Evolutionary conservation across 2,329 filamentous ascomycete genomes (phyloP).

Genomic region (Trichoderma sp.): DNA sequence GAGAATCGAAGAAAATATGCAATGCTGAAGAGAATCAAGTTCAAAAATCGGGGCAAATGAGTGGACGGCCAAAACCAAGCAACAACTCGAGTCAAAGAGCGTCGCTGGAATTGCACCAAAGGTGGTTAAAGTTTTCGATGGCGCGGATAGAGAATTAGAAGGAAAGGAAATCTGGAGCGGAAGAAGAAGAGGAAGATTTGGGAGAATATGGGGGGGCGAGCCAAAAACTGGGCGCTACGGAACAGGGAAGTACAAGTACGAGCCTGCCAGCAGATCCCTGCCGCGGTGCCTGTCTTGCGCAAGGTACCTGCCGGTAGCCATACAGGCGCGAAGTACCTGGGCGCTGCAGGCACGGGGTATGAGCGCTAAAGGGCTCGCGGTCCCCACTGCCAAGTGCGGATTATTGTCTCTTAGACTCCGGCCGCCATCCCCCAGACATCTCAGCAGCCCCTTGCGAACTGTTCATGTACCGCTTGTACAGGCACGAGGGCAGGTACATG

Average conservation of each 20-base stretch:
- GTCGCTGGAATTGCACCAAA: slow-evolving; percentile 62
- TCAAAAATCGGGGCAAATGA: slow-evolving; percentile 49
- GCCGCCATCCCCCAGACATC: slow-evolving; percentile 17
- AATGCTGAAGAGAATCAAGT: slow-evolving; percentile 36
- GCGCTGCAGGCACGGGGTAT: slow-evolving; percentile 21
- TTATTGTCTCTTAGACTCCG: slow-evolving; percentile 5
- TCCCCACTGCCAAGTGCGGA: slow-evolving; percentile 19
- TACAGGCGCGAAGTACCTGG: background rate
- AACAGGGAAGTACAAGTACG: slow-evolving; percentile 22
- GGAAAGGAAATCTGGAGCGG: slow-evolving; percentile 14
- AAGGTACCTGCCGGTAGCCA: background rate
- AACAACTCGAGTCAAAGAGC: slow-evolving; percentile 53
- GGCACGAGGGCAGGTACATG: slow-evolving; percentile 16
- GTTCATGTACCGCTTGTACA: background rate
- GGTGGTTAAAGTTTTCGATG: slow-evolving; percentile 30
- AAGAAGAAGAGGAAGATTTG: slow-evolving; percentile 17
- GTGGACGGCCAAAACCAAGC: slow-evolving; percentile 66
- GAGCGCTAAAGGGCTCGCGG: slow-evolving; percentile 15
- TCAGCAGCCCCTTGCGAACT: slow-evolving; percentile 3
- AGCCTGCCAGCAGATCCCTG: slow-evolving; percentile 18
- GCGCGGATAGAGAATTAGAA: slow-evolving; percentile 30
- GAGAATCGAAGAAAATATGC: slow-evolving; percentile 21
- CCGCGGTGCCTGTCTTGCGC: slow-evolving; percentile 10
- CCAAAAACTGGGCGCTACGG: slow-evolving; percentile 20
- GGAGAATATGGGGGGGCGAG: slow-evolving; percentile 18